Conservation (phyloP, 2,329 filamentous ascomycete genomes). For the Ophiostoma sp. region DNA sequence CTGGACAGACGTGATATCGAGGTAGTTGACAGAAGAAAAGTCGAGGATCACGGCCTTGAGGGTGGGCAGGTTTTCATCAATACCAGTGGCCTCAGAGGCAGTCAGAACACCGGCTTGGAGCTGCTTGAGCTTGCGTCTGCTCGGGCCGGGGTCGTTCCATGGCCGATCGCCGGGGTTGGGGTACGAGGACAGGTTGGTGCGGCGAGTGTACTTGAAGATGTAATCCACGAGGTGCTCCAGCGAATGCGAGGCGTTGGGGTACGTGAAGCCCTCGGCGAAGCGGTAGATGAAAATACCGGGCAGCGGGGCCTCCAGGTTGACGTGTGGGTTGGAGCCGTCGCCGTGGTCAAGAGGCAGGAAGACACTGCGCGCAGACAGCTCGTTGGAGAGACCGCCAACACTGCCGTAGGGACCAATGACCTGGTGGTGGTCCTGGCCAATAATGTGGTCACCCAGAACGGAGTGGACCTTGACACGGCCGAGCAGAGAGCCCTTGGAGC, state of each 20-base stretch:
- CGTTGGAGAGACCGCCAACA: slow-evolving; percentile 42
- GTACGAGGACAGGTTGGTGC: slow-evolving; percentile 66
- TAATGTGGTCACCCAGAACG: slow-evolving; percentile 67
- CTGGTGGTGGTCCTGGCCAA: slow-evolving; percentile 53
- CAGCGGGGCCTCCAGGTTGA: slow-evolving; percentile 74
- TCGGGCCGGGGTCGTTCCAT: slow-evolving; percentile 88
- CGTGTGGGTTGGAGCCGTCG: slow-evolving; percentile 85
- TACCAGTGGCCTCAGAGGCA: slow-evolving; percentile 23
- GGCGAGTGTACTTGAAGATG: slow-evolving; percentile 66
- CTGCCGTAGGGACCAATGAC: slow-evolving; percentile 48
- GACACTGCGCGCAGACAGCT: slow-evolving; percentile 61
- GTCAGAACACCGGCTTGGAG: slow-evolving; percentile 26
- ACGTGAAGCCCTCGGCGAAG: slow-evolving; percentile 92
- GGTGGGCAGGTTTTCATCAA: slow-evolving; percentile 31
- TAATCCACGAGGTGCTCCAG: slow-evolving; percentile 69
- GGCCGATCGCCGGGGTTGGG: slow-evolving; percentile 68
- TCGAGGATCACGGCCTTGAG: slow-evolving; percentile 51
- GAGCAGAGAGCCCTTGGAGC: slow-evolving; percentile 76
- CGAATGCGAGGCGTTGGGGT: slow-evolving; percentile 86
- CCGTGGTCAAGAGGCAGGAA: slow-evolving; percentile 81
- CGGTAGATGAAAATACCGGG: slow-evolving; percentile 95
- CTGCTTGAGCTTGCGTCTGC: slow-evolving; percentile 38
- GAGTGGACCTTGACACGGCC: slow-evolving; percentile 80
- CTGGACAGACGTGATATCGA: slow-evolving; percentile 55
- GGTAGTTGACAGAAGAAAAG: slow-evolving; percentile 50